These are phyloP conservation scores for Chimonanthus salicifolius DNA, from an alignment of 164 flowering plant genomes.

Conservation along the genomic window DNA sequence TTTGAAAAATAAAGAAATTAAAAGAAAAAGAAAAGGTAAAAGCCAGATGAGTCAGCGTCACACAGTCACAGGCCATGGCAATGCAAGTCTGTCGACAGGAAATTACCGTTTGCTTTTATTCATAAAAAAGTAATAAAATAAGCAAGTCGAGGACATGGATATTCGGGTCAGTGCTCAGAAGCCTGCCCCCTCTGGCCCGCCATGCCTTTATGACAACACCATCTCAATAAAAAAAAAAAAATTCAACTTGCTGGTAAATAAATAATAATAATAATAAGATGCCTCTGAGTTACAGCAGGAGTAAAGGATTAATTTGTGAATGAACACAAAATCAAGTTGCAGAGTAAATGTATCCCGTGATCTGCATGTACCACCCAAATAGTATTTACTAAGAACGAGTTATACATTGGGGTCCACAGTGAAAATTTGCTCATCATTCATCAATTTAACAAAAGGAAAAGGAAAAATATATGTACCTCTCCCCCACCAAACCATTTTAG, in stretches of 20 bases:
- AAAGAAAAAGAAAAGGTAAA: neutral
- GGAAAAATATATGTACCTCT: no score
- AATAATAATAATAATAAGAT: neutral
- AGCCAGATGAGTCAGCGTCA: neutral
- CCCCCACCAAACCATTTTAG: no score
- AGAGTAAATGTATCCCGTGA: no score
- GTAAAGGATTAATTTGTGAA: no score
- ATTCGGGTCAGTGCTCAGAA: constrained; percentile 8
- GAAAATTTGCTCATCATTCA: no score
- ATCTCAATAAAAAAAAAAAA: constrained; percentile 12
- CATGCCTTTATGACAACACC: constrained; percentile 11
- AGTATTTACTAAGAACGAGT: no score
- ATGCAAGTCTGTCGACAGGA: neutral
- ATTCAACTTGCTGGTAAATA: constrained; percentile 5
- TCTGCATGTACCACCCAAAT: no score
- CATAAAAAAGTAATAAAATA: neutral
- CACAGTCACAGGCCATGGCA: neutral
- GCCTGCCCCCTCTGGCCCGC: neutral
- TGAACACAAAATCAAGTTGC: no score
- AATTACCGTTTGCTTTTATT: neutral
- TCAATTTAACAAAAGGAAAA: no score
- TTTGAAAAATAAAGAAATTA: neutral
- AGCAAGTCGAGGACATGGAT: constrained; percentile 1
- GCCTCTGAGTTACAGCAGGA: no score
- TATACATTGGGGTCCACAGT: no score